A percentile compares a stretch with the other conserved stretches of the same genome.
These are phyloP conservation scores for Mollisia scopiformis DNA, from an alignment of 2,329 filamentous ascomycete species.

Conservation along the genomic window DNA sequence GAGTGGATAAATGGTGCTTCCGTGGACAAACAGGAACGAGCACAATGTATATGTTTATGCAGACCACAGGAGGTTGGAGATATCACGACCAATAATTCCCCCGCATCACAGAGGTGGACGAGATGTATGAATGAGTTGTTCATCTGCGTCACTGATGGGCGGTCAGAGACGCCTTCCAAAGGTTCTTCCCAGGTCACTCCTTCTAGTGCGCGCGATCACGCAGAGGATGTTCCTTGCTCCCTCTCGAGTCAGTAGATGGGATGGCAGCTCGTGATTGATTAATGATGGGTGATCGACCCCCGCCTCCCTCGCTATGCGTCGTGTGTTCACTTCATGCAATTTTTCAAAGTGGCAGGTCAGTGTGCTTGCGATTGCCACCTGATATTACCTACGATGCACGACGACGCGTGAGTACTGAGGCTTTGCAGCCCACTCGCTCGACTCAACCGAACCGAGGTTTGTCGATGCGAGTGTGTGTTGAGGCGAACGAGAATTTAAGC, in stretches of 20 bases:
- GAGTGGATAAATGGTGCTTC: constrained; percentile 6
- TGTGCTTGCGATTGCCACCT: not conserved
- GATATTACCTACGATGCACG: not conserved
- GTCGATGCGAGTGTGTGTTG: too few species aligned
- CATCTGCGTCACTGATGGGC: constrained; percentile 12
- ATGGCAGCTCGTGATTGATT: constrained; percentile 11
- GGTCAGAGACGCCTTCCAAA: constrained; percentile 10
- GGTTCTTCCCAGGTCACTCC: not conserved
- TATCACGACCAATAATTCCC: constrained; percentile 20
- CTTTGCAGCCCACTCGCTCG: not conserved
- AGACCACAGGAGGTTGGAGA: constrained; percentile 24
- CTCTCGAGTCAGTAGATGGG: constrained; percentile 9
- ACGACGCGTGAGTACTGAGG: not conserved
- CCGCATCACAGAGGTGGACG: constrained; percentile 3
- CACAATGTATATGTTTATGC: constrained; percentile 27
- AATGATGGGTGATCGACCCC: constrained; percentile 3
- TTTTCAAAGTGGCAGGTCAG: not conserved
- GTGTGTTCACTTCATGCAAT: not conserved
- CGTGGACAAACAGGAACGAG: not conserved
- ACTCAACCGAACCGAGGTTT: too few species aligned
- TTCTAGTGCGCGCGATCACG: constrained; percentile 12
- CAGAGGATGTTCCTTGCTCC: constrained; percentile 9
- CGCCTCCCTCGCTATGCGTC: constrained; percentile 4
- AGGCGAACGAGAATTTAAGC: not conserved
- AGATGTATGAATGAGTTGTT: constrained; percentile 20